phyloP scores from a whole-genome alignment of 495 filamentous ascomycete genomes.

The Lophiostoma macrostomum region DNA sequence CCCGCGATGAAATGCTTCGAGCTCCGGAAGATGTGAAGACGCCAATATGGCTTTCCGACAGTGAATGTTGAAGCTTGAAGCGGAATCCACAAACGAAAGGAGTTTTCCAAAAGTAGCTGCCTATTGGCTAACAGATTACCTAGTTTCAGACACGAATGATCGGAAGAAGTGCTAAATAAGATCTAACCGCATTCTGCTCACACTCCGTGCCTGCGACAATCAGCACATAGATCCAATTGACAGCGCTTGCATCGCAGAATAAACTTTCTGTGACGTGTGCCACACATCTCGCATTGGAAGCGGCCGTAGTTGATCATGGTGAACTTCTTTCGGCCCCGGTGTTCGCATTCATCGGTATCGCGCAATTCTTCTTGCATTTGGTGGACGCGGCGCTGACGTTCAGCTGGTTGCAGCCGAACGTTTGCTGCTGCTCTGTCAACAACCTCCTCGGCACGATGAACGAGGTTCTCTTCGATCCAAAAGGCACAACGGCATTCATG shows the following conservation, averaged over 20 bases:
- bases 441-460: conserved; percentile 10
- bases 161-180: too few species aligned
- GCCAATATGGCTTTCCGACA: too few species aligned
- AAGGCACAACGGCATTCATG: conserved; percentile 5
- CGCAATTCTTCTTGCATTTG: background rate
- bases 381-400: conserved; percentile 1
- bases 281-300: conserved; percentile 16
- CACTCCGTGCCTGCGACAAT: conserved; percentile 10
- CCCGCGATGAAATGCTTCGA: too few species aligned
- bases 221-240: conserved; percentile 1
- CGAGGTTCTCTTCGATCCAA: conserved; percentile 1
- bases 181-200: too few species aligned
- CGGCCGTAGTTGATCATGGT: background rate
- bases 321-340: conserved; percentile 1
- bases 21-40: too few species aligned
- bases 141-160: too few species aligned
- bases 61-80: too few species aligned
- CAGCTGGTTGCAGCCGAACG: background rate
- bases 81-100: too few species aligned
- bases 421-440: conserved; percentile 3
- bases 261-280: conserved; percentile 6
- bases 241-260: conserved; percentile 9
- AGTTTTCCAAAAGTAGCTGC: too few species aligned
- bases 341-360: conserved; percentile 8
- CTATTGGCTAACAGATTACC: too few species aligned